Percentiles rank a stretch among this genome's conserved stretches.
These are phyloP conservation scores for Penicillium coprophilum DNA, from an alignment of 495 filamentous ascomycete species.

Conservation along the genomic window DNA sequence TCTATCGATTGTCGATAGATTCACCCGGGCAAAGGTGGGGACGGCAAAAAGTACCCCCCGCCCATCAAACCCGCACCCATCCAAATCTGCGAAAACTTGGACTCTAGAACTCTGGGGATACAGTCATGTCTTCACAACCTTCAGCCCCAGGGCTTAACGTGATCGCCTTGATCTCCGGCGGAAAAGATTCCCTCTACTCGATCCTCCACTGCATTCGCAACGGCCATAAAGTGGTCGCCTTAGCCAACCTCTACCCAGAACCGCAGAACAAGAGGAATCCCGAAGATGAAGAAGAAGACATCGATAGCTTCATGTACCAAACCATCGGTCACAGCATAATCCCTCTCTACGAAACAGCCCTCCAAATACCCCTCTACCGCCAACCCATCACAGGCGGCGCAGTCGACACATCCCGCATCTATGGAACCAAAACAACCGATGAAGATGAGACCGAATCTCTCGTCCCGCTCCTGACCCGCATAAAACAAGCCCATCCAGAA, in stretches of 20 bases:
- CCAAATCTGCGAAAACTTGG: neutral
- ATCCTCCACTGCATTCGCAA: slow-evolving; percentile 85
- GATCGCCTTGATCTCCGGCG: slow-evolving; percentile 90
- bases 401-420: slow-evolving; percentile 50
- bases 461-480: slow-evolving; percentile 63
- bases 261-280: neutral
- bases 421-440: slow-evolving; percentile 21
- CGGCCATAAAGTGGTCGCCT: slow-evolving; percentile 80
- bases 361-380: slow-evolving; percentile 78
- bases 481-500: slow-evolving; percentile 65
- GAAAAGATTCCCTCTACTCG: slow-evolving; percentile 95
- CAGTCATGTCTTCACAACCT: slow-evolving; percentile 10
- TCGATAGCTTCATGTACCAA: slow-evolving; percentile 99
- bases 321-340: slow-evolving; percentile 88
- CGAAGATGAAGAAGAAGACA: slow-evolving; percentile 58
- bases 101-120: neutral
- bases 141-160: slow-evolving; percentile 59
- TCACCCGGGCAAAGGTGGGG: slow-evolving; percentile 6
- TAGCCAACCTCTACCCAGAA: slow-evolving; percentile 81
- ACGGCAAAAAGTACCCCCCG: slow-evolving; percentile 9
- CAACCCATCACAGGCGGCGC: slow-evolving; percentile 67
- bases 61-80: slow-evolving; percentile 4
- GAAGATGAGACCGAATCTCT: slow-evolving; percentile 88
- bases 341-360: slow-evolving; percentile 76
- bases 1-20: slow-evolving; percentile 11